Conservation (phyloP, 495 filamentous ascomycete genomes). For the Bryoglossum gracile region DNA sequence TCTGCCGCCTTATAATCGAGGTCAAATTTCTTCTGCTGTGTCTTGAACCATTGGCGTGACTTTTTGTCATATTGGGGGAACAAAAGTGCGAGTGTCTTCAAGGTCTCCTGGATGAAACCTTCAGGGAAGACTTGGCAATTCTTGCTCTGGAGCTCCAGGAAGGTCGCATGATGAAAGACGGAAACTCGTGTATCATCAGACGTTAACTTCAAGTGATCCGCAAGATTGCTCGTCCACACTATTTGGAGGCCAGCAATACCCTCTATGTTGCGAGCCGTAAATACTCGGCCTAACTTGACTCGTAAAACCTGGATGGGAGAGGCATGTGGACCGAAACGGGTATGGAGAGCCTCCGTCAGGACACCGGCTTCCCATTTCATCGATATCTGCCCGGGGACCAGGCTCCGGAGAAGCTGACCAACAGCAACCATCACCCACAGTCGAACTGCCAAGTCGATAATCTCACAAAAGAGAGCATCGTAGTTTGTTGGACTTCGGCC, state of each 20-base stretch:
- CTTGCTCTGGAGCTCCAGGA: slow-evolving; percentile 25
- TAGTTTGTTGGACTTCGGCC: neutral
- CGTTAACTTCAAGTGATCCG: slow-evolving; percentile 37
- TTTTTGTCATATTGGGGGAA: slow-evolving; percentile 32
- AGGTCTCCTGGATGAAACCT: slow-evolving; percentile 38
- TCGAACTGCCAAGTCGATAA: neutral
- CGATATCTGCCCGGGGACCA: neutral
- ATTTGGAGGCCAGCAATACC: slow-evolving; percentile 35
- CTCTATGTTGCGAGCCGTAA: slow-evolving; percentile 26
- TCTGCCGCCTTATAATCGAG: slow-evolving; percentile 26
- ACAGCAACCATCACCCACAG: neutral
- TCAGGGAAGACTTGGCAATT: slow-evolving; percentile 25
- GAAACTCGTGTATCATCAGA: slow-evolving; percentile 32
- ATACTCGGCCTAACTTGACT: slow-evolving; percentile 23
- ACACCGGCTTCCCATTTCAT: slow-evolving; percentile 12
- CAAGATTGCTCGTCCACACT: slow-evolving; percentile 35
- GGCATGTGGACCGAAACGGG: slow-evolving; percentile 1
- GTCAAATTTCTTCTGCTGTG: slow-evolving; percentile 3
- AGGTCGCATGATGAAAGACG: slow-evolving; percentile 38
- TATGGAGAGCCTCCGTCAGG: slow-evolving; percentile 4
- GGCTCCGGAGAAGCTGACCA: neutral
- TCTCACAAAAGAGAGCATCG: neutral
- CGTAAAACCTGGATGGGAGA: too few species aligned
- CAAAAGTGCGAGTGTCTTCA: slow-evolving; percentile 39
- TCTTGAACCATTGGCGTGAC: slow-evolving; percentile 28